Evolutionary conservation across 2,329 filamentous ascomycete genomes (phyloP).

Genomic region (Pseudocercospora fijiensis): DNA sequence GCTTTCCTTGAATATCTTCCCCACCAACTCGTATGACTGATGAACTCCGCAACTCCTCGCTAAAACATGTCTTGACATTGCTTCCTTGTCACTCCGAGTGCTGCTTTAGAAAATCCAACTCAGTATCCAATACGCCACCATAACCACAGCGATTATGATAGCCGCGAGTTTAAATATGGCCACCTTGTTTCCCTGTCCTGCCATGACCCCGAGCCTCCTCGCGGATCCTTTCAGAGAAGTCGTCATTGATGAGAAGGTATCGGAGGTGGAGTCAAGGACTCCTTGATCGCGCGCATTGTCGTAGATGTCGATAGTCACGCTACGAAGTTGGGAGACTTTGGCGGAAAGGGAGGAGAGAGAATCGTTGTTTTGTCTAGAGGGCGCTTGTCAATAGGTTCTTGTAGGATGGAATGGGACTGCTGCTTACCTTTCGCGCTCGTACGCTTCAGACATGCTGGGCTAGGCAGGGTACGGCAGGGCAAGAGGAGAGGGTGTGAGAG

Average conservation of each 20-base stretch:
- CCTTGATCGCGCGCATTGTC: slow-evolving; percentile 88
- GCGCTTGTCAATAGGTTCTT: slow-evolving; percentile 4
- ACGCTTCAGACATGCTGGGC: slow-evolving; percentile 57
- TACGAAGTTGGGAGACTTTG: slow-evolving; percentile 88
- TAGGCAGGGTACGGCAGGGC: too few species aligned
- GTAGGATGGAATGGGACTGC: slow-evolving; percentile 17
- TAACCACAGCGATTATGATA: slow-evolving; percentile 70
- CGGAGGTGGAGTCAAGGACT: slow-evolving; percentile 81
- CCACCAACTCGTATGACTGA: background rate
- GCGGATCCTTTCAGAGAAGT: slow-evolving; percentile 82
- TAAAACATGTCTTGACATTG: background rate
- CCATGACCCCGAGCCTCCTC: slow-evolving; percentile 81
- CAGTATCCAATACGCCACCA: slow-evolving; percentile 72
- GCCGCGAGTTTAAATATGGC: slow-evolving; percentile 86
- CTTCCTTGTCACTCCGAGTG: background rate
- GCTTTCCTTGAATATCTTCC: background rate
- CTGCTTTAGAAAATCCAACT: slow-evolving; percentile 34
- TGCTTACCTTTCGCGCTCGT: slow-evolving; percentile 58
- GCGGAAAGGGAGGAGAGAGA: slow-evolving; percentile 85
- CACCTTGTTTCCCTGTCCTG: slow-evolving; percentile 82
- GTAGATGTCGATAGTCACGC: slow-evolving; percentile 96
- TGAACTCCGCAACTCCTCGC: background rate
- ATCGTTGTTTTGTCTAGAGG: slow-evolving; percentile 78
- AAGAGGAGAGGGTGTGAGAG: slow-evolving; percentile 1
- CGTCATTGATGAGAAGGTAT: slow-evolving; percentile 87